Conservation (phyloP, 441 rosid genomes). For the Arabidopsis lyrata region DNA sequence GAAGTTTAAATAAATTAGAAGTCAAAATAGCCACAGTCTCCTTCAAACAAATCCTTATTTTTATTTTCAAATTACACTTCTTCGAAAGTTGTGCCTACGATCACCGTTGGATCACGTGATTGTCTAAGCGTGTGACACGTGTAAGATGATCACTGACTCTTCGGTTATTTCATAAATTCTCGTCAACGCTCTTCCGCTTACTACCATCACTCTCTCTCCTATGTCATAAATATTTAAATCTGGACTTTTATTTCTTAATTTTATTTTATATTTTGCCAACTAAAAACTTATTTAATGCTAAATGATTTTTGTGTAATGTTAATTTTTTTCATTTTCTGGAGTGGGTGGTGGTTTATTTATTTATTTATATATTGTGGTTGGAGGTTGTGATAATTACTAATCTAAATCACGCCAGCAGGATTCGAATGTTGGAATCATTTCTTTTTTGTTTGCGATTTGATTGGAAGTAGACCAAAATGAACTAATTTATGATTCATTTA, state of each 20-base stretch:
- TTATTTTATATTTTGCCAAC: background rate
- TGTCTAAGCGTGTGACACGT: constrained; percentile 21
- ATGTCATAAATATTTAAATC: constrained; percentile 36
- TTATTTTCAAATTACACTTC: constrained; percentile 2
- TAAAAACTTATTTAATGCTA: constrained; percentile 22
- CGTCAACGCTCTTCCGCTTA: constrained; percentile 45
- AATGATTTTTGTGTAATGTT: constrained; percentile 3
- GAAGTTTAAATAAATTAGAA: no score
- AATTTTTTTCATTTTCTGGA: constrained; percentile 6
- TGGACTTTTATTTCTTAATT: constrained; percentile 3
- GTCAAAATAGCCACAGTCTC: constrained; percentile 37
- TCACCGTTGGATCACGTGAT: constrained; percentile 46
- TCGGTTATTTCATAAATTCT: constrained; percentile 34
- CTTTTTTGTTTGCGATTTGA: constrained; percentile 30
- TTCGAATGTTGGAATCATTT: constrained; percentile 31
- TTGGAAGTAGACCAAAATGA: background rate
- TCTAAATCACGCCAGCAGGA: constrained; percentile 43
- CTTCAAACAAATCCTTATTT: constrained; percentile 7
- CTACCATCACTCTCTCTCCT: constrained; percentile 25
- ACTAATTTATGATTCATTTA: background rate
- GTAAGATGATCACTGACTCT: constrained; percentile 24
- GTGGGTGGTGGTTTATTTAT: constrained; percentile 36
- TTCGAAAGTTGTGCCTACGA: constrained; percentile 14
- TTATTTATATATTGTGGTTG: constrained; percentile 41
- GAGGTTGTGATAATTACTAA: constrained; percentile 47